Evolutionary conservation across 768 basidiomycete genomes (phyloP).

Genomic region (Leccinum sublutescens): DNA sequence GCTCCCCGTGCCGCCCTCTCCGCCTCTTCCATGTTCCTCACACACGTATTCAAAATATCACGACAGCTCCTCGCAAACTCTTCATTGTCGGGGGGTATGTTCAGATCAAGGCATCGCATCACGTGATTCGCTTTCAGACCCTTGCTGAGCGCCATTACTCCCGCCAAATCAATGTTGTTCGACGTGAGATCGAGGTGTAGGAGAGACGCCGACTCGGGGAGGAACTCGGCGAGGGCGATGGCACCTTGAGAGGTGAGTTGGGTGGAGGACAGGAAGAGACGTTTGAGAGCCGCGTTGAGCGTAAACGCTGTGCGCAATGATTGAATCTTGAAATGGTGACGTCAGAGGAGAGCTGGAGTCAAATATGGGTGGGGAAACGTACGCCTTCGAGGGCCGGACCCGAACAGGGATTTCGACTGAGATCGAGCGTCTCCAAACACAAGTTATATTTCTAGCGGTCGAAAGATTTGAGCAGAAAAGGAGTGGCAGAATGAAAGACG

Average conservation of each 20-base stretch:
- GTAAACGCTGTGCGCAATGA: slow-evolving; percentile 92
- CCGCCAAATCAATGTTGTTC: slow-evolving; percentile 83
- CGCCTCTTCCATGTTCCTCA: slow-evolving; percentile 83
- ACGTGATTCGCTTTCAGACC: slow-evolving; percentile 81
- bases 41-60: slow-evolving; percentile 86
- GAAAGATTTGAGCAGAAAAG: background rate
- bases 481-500: background rate
- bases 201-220: slow-evolving; percentile 86
- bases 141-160: slow-evolving; percentile 87
- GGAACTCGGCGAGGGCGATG: slow-evolving; percentile 93
- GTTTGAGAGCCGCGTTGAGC: slow-evolving; percentile 85
- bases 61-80: slow-evolving; percentile 83
- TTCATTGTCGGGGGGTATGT: slow-evolving; percentile 84
- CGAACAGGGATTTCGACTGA: slow-evolving; percentile 91
- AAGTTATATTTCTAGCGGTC: slow-evolving; percentile 84
- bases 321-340: slow-evolving; percentile 53
- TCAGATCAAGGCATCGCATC: slow-evolving; percentile 91
- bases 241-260: slow-evolving; percentile 79
- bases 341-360: background rate
- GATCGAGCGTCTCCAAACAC: slow-evolving; percentile 88
- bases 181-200: slow-evolving; percentile 89
- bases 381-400: slow-evolving; percentile 89
- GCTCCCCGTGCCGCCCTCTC: slow-evolving; percentile 36
- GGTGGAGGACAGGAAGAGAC: slow-evolving; percentile 87
- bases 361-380: slow-evolving; percentile 27